These are phyloP conservation scores for Bryoerythrophyllum caledonicum DNA, from an alignment of 225 moss, liverwort and hornwort species.

Conservation along the genomic window DNA sequence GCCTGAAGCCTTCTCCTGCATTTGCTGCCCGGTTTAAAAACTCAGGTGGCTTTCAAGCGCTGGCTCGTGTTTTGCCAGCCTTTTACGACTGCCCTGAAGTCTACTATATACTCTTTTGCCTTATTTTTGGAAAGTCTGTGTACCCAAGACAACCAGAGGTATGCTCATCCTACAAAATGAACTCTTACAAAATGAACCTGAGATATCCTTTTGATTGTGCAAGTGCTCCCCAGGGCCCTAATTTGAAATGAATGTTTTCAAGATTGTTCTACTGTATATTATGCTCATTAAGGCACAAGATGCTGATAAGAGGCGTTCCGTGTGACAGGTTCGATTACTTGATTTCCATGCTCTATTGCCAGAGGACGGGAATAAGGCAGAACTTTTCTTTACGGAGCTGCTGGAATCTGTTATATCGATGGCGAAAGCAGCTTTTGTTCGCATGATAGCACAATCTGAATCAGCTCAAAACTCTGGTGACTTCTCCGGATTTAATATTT, in stretches of 20 bases:
- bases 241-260: background rate
- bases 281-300: background rate
- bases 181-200: background rate
- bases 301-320: background rate
- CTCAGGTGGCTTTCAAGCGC: conserved; percentile 80
- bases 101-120: conserved; percentile 68
- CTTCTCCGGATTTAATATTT: conserved; percentile 54
- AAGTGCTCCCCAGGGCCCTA: background rate
- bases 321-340: conserved; percentile 57
- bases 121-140: conserved; percentile 71
- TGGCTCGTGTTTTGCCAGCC: conserved; percentile 70
- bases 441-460: conserved; percentile 57
- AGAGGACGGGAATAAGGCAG: conserved; percentile 49
- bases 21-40: conserved; percentile 73
- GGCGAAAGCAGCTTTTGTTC: conserved; percentile 68
- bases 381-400: conserved; percentile 65
- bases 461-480: conserved; percentile 63
- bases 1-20: conserved; percentile 68
- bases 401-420: conserved; percentile 73
- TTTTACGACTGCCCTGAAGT: conserved; percentile 81
- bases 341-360: conserved; percentile 77
- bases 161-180: background rate
- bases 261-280: background rate
- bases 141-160: conserved; percentile 77
- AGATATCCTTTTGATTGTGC: background rate